A percentile compares a stretch with the other conserved stretches of the same genome.
Conservation (phyloP, 208 protist genomes). For the Balamuthia mandrillaris region DNA sequence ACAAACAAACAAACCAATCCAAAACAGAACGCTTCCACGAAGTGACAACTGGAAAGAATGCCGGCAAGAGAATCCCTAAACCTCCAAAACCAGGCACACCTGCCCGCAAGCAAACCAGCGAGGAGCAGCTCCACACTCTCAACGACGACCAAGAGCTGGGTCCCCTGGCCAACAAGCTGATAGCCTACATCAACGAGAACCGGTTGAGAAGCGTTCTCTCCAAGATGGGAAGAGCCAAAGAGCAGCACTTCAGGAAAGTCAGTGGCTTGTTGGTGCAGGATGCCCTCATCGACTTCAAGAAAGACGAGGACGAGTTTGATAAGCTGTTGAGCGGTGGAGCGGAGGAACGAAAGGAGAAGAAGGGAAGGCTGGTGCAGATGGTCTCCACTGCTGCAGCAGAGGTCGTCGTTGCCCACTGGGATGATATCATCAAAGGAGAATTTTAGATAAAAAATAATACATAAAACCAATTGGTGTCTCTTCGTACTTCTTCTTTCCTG, state of each 20-base stretch:
- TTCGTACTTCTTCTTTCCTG: too few species aligned
- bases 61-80: neutral
- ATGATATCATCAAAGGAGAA: too few species aligned
- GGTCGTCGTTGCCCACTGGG: too few species aligned
- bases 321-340: neutral
- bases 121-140: neutral
- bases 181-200: neutral
- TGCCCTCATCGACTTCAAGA: neutral
- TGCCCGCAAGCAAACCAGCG: neutral
- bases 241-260: neutral
- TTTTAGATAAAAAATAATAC: too few species aligned
- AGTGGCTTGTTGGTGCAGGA: neutral
- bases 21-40: too few species aligned
- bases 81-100: neutral
- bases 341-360: neutral
- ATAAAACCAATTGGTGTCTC: too few species aligned
- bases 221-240: neutral
- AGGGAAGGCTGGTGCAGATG: neutral
- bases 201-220: neutral
- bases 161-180: neutral
- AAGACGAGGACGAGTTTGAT: neutral
- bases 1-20: too few species aligned
- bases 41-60: too few species aligned
- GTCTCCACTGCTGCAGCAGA: neutral
- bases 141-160: neutral